phyloP scores from a whole-genome alignment of 352 stramenopile genomes.

The Albugo laibachii region DNA sequence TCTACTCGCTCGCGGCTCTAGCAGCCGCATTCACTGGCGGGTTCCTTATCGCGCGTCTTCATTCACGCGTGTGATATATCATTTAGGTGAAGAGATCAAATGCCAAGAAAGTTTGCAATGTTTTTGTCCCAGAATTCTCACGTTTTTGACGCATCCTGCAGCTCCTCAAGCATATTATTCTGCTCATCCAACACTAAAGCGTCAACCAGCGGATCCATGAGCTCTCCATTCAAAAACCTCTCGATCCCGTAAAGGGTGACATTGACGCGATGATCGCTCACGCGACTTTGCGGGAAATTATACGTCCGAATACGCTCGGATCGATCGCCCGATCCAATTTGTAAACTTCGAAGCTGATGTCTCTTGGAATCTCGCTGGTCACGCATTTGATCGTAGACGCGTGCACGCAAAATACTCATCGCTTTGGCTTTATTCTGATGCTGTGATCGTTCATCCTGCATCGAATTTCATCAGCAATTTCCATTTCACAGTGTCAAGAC shows the following conservation, averaged over 20 bases:
- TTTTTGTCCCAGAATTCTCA: no score
- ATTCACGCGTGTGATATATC: no score
- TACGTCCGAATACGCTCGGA: constrained; percentile 97
- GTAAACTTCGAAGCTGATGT: constrained; percentile 42
- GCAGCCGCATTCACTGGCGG: constrained; percentile 33
- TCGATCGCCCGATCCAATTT: constrained; percentile 90
- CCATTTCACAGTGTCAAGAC: no score
- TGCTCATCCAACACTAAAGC: constrained; percentile 57
- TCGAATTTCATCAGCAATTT: neutral
- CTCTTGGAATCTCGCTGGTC: constrained; percentile 29
- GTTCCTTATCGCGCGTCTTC: constrained; percentile 26
- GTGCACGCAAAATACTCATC: constrained; percentile 91
- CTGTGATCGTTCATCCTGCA: constrained; percentile 92
- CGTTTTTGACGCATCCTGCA: constrained; percentile 13
- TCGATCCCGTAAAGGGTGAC: constrained; percentile 80
- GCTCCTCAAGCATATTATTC: constrained; percentile 47
- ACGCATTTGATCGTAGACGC: constrained; percentile 90
- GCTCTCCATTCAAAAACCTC: constrained; percentile 72
- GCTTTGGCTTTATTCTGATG: constrained; percentile 97
- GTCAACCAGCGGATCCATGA: constrained; percentile 82
- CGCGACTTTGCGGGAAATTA: constrained; percentile 93
- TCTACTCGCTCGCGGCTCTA: constrained; percentile 39
- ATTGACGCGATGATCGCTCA: constrained; percentile 90
- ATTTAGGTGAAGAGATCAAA: no score
- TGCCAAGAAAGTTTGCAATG: no score